Evolutionary conservation across 768 basidiomycete species (phyloP).

Genomic region (Termitomyces sp.): DNA sequence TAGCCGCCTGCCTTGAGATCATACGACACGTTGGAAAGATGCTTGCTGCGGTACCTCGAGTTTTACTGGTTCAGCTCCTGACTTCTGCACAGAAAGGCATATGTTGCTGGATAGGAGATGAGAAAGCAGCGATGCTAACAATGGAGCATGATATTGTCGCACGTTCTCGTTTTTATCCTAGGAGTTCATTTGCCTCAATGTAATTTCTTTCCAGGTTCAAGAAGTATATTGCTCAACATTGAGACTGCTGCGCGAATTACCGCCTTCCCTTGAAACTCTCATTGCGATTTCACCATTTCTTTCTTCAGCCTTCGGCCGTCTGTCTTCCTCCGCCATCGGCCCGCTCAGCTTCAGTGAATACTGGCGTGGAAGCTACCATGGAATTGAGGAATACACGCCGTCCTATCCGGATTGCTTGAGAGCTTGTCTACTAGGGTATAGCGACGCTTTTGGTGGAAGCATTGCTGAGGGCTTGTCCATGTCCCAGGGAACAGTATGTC

Average conservation of each 20-base stretch:
- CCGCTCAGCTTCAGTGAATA: constrained; percentile 50
- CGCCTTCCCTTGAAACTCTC: constrained; percentile 37
- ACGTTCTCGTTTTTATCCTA: constrained; percentile 15
- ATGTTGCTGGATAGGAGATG: constrained; percentile 51
- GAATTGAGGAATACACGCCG: constrained; percentile 27
- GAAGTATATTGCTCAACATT: constrained; percentile 43
- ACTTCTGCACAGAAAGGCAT: constrained; percentile 32
- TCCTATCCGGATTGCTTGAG: constrained; percentile 42
- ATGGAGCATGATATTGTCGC: constrained; percentile 47
- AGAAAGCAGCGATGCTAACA: constrained; percentile 30
- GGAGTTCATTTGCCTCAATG: not conserved
- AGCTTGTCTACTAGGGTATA: constrained; percentile 39
- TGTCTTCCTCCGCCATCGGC: constrained; percentile 42
- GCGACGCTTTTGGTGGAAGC: constrained; percentile 43
- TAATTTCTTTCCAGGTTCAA: constrained; percentile 21
- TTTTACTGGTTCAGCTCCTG: constrained; percentile 30
- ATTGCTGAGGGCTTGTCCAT: constrained; percentile 39
- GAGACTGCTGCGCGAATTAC: constrained; percentile 28
- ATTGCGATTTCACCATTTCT: constrained; percentile 40
- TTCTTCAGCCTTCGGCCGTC: constrained; percentile 39
- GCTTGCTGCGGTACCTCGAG: constrained; percentile 22
- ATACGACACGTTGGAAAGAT: constrained; percentile 29
- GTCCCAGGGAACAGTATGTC: constrained; percentile 30
- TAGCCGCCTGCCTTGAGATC: constrained; percentile 28
- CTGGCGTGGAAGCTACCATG: constrained; percentile 54